These are phyloP conservation scores for Polychytrium aggregatum DNA, from an alignment of 192 early-diverging fungal species.

Conservation along the genomic window DNA sequence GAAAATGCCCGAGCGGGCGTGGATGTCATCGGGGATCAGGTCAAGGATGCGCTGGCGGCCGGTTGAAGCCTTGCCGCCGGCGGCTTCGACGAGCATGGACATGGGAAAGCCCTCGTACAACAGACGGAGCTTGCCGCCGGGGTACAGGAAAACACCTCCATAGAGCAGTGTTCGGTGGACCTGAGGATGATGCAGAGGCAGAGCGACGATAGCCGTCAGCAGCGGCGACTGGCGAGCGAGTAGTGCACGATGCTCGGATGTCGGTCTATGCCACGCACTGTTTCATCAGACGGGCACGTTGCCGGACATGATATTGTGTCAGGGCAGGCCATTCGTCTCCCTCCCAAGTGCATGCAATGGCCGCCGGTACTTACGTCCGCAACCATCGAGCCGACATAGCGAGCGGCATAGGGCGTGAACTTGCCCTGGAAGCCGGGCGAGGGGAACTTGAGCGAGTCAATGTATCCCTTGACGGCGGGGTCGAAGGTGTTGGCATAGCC, in stretches of 20 bases:
- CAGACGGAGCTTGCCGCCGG: conserved; percentile 85
- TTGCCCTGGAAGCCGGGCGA: conserved; percentile 49
- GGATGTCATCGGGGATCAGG: conserved; percentile 74
- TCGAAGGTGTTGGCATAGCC: conserved; percentile 91
- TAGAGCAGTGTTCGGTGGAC: conserved; percentile 80
- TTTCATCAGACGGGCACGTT: too few relatives aligned
- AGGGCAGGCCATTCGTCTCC: too few relatives aligned
- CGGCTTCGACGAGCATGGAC: conserved; percentile 86
- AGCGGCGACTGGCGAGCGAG: too few relatives aligned
- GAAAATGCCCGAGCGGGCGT: conserved; percentile 83
- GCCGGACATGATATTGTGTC: too few relatives aligned
- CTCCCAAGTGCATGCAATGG: too few relatives aligned
- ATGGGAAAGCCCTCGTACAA: conserved; percentile 99
- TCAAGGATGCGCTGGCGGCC: conserved; percentile 75
- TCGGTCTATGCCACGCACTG: too few relatives aligned
- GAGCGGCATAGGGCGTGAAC: conserved; percentile 76
- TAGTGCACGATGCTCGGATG: too few relatives aligned
- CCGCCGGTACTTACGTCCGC: conserved; percentile 73
- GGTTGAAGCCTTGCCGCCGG: conserved; percentile 86
- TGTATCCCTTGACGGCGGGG: conserved; percentile 73
- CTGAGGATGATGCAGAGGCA: conserved; percentile 5
- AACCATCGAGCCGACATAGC: conserved; percentile 98
- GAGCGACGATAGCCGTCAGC: too few relatives aligned
- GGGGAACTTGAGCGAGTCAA: conserved; percentile 82
- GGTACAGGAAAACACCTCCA: conserved; percentile 87